These are phyloP conservation scores for Fusarium sp. DNA, from an alignment of 2,329 filamentous ascomycete genomes.

Conservation along the genomic window DNA sequence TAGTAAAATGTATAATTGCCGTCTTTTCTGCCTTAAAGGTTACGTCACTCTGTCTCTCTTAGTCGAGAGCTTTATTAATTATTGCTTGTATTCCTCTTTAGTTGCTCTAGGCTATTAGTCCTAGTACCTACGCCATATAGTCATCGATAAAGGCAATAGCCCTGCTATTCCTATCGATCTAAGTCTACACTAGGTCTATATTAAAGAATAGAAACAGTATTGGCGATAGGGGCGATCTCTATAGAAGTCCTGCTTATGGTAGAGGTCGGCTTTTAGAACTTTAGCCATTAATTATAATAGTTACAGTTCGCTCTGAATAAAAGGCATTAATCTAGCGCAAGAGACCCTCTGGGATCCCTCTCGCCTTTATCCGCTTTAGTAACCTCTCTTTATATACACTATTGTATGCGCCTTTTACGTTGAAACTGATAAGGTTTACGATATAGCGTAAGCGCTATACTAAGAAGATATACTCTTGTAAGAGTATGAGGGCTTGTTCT, in stretches of 20 bases:
- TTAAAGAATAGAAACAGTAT: constrained; percentile 50
- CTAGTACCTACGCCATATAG: constrained; percentile 27
- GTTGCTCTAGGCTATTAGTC: constrained; percentile 38
- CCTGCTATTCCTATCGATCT: constrained; percentile 43
- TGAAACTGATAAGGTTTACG: constrained; percentile 21
- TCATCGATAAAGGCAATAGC: constrained; percentile 43
- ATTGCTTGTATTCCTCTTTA: constrained; percentile 41
- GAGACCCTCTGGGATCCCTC: constrained; percentile 21
- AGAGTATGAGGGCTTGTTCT: too few species aligned
- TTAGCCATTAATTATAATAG: too few species aligned
- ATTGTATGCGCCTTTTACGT: constrained; percentile 31
- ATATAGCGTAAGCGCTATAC: constrained; percentile 13
- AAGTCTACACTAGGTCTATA: constrained; percentile 49
- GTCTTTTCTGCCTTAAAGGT: constrained; percentile 52
- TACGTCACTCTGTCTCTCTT: constrained; percentile 14
- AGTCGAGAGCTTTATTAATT: constrained; percentile 37
- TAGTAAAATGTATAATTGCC: constrained; percentile 72
- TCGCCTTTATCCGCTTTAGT: constrained; percentile 19
- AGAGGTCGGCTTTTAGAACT: too few species aligned
- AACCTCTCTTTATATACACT: constrained; percentile 29
- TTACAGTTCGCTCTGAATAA: constrained; percentile 12
- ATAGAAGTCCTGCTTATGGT: neutral
- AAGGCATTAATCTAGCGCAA: constrained; percentile 25
- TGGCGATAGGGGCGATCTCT: constrained; percentile 28
- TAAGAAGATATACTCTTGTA: constrained; percentile 15